These are phyloP conservation scores for Lichtheimia corymbifera DNA, from an alignment of 371 early-diverging fungal species.

Conservation along the genomic window DNA sequence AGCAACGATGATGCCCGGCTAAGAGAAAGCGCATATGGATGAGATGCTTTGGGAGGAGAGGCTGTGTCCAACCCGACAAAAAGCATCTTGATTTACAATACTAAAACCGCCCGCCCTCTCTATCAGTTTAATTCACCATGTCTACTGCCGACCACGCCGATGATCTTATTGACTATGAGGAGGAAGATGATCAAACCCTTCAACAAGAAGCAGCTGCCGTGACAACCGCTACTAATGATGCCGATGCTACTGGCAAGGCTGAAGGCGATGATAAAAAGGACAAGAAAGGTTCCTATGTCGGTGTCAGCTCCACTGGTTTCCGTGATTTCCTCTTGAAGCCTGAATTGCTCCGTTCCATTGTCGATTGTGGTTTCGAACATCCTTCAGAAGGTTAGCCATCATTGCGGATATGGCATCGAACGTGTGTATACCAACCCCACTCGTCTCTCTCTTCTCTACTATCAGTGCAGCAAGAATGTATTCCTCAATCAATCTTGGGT, in stretches of 20 bases:
- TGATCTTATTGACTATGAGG: conserved; percentile 96
- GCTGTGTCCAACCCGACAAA: no score
- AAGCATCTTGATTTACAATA: no score
- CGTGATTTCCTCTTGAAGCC: conserved; percentile 97
- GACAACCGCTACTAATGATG: conserved; percentile 12
- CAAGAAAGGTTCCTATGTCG: conserved; percentile 97
- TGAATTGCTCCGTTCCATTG: conserved; percentile 92
- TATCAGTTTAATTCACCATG: conserved; percentile 25
- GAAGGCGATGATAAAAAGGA: conserved; percentile 70
- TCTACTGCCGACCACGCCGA: conserved; percentile 75
- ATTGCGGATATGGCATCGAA: not conserved
- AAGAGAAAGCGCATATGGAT: no score
- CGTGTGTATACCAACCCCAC: not conserved
- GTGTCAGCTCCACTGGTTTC: conserved; percentile 98
- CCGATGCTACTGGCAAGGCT: conserved; percentile 26
- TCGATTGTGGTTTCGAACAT: conserved; percentile 98
- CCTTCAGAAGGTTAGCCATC: conserved; percentile 85
- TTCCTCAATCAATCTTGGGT: conserved; percentile 96
- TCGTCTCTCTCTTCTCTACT: conserved; percentile 6
- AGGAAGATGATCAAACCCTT: conserved; percentile 73
- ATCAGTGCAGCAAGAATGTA: conserved; percentile 97
- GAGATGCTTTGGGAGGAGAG: no score
- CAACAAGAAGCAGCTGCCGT: conserved; percentile 44
- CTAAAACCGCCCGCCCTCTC: no score
- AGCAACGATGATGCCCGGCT: no score